phyloP scores from a whole-genome alignment of 352 stramenopile species.

The Saprolegnia parasitica region DNA sequence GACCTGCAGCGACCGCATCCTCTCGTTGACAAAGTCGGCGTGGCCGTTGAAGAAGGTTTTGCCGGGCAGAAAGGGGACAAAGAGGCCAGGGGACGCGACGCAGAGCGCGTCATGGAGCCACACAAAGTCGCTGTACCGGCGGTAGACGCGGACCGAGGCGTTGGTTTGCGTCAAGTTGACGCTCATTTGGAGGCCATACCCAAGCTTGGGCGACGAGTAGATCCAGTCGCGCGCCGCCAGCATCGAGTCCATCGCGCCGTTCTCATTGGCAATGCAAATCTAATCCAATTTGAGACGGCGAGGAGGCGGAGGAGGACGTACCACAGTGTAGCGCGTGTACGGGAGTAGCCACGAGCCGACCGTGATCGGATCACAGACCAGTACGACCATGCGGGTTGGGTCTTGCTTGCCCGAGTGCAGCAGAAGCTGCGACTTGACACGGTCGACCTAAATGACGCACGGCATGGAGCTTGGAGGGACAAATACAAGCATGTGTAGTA shows the following conservation, averaged over 20 bases:
- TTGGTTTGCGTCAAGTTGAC: conserved; percentile 52
- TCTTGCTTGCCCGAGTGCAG: conserved; percentile 71
- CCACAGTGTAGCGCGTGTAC: conserved; percentile 79
- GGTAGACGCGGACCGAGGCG: conserved; percentile 78
- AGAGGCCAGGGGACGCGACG: conserved; percentile 62
- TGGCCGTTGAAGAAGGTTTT: conserved; percentile 85
- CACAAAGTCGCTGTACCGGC: conserved; percentile 82
- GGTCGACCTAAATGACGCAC: conserved; percentile 39
- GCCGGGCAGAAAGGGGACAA: conserved; percentile 65
- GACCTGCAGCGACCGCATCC: conserved; percentile 66
- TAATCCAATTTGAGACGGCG: background rate
- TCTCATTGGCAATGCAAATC: conserved; percentile 30
- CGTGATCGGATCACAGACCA: conserved; percentile 73
- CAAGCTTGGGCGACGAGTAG: conserved; percentile 10
- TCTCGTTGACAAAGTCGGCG: conserved; percentile 79
- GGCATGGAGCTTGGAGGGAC: background rate
- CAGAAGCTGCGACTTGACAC: conserved; percentile 66
- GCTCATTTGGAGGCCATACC: background rate
- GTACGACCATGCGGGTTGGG: conserved; percentile 69
- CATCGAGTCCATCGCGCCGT: conserved; percentile 50
- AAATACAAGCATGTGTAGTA: no score
- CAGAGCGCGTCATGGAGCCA: conserved; percentile 69
- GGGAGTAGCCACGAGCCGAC: conserved; percentile 79
- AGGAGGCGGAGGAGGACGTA: conserved; percentile 26
- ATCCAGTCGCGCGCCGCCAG: conserved; percentile 72